Conservation (phyloP, 345 rosid species). For the Eucalyptus sp. region DNA sequence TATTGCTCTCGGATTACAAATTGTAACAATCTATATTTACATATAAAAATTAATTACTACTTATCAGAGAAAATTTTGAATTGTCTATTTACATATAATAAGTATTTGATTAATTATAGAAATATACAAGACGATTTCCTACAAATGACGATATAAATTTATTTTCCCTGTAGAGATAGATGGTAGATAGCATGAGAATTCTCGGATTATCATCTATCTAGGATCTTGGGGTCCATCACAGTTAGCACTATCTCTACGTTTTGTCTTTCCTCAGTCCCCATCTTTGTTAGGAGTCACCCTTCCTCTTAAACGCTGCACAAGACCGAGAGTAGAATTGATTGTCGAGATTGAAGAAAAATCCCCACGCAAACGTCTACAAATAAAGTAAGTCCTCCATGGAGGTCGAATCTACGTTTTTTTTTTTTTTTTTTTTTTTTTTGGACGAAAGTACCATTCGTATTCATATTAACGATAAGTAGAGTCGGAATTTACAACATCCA, state of each 20-base stretch:
- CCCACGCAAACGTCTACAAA: background rate
- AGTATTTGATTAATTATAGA: background rate
- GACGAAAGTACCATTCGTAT: no score
- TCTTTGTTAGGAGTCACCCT: background rate
- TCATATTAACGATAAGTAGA: no score
- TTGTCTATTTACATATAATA: background rate
- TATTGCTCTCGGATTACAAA: background rate
- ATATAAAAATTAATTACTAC: background rate
- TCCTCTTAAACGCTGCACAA: background rate
- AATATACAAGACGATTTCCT: background rate
- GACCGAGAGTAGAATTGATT: background rate
- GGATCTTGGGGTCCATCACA: background rate
- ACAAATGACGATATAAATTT: background rate
- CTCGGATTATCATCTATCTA: background rate
- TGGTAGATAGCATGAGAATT: background rate
- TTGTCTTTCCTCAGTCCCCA: background rate
- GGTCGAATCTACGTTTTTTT: background rate
- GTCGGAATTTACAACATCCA: no score
- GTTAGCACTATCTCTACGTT: background rate
- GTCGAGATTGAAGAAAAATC: background rate
- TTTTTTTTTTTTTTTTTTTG: no score
- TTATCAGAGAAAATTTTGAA: background rate
- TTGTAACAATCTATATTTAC: background rate
- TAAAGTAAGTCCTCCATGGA: background rate
- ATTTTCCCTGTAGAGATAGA: background rate